Evolutionary conservation across 2,329 filamentous ascomycete species (phyloP), one percentile per base, ranked within the genome.

Genomic region (Cordyceps cateniannulata): DNA sequence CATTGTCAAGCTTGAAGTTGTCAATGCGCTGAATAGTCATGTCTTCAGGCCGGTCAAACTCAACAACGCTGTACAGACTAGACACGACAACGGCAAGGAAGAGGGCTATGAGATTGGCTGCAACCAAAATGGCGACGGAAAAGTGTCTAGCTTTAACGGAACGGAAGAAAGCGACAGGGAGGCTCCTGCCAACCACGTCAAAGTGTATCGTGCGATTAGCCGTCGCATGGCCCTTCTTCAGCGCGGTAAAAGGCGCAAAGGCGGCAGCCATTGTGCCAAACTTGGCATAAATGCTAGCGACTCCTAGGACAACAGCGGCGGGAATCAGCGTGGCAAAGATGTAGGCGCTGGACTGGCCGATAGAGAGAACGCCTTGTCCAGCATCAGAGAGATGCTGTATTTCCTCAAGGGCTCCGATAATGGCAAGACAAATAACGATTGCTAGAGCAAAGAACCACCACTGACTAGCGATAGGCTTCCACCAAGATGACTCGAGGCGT

Each of bases 281-380:
- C 10, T 61, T 63, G 5, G 66, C 62, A 44, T 67, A 67, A 65
- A 66, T 66, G 35, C 66, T 66, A 1, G 64, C 62, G 1, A 69
- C 32, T 63, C 25, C 25, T 3, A 55, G 27, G 18, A 49, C n/a
- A 24, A 40, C 44, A 25, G 44, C 20, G 22, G 52, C 66, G 1
- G 67, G 70, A 10, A 72, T 58, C 25, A 71, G 72, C 14, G 70
- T 71, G 18, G 67, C 69, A 29, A 71, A 66, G 16, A 69, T 65
- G 3, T 68, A 63, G 1, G 65, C 55, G 32, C 63, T 63, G 18
- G 52, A 48, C 25, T 61, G 63, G 10, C 51, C 61, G n/a, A 66
- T 45, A 8, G 55, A 47, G 3, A 66, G 54, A 47, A 73, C 65
- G 2, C 71, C 71, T 38, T 66, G 45, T 44, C 69, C 65, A 10